Evolutionary conservation across 495 filamentous ascomycete species (phyloP).

Genomic region (Penicillium chermesinum): DNA sequence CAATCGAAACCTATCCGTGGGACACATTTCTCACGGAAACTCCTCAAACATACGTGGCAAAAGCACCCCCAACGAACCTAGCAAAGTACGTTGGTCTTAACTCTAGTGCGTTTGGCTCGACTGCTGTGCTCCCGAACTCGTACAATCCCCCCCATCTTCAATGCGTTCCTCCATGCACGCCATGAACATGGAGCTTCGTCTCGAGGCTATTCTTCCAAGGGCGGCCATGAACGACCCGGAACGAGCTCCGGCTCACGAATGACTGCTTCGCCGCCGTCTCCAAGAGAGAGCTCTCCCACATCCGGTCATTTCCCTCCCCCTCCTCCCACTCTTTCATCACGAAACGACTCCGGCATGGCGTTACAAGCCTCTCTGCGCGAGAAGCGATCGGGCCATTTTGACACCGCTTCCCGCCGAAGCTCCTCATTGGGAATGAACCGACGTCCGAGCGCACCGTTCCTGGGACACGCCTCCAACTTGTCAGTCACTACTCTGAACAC

Average conservation of each 20-base stretch:
- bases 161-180: conserved; percentile 79
- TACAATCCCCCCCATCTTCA: conserved; percentile 67
- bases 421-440: conserved; percentile 82
- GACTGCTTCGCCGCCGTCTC: conserved; percentile 70
- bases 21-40: conserved; percentile 88
- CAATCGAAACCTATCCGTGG: conserved; percentile 83
- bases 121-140: conserved; percentile 47
- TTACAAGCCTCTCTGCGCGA: conserved; percentile 80
- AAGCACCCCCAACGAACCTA: conserved; percentile 62
- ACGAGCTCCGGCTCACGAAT: conserved; percentile 72
- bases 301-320: conserved; percentile 73
- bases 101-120: conserved; percentile 74
- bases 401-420: conserved; percentile 75
- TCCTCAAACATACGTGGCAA: conserved; percentile 66
- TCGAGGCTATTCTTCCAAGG: conserved; percentile 44
- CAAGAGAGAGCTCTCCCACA: conserved; percentile 66
- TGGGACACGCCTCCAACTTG: conserved; percentile 71
- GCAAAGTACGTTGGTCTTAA: conserved; percentile 83
- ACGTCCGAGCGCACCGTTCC: conserved; percentile 79
- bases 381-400: conserved; percentile 93
- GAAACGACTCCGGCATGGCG: conserved; percentile 84
- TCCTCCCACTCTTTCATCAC: conserved; percentile 69
- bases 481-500: conserved; percentile 80
- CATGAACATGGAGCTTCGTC: conserved; percentile 48
- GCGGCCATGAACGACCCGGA: conserved; percentile 64